Evolutionary conservation across 2,329 filamentous ascomycete species (phyloP), one percentile per base, ranked within the genome.

Genomic region (Neonectria magnoliae): DNA sequence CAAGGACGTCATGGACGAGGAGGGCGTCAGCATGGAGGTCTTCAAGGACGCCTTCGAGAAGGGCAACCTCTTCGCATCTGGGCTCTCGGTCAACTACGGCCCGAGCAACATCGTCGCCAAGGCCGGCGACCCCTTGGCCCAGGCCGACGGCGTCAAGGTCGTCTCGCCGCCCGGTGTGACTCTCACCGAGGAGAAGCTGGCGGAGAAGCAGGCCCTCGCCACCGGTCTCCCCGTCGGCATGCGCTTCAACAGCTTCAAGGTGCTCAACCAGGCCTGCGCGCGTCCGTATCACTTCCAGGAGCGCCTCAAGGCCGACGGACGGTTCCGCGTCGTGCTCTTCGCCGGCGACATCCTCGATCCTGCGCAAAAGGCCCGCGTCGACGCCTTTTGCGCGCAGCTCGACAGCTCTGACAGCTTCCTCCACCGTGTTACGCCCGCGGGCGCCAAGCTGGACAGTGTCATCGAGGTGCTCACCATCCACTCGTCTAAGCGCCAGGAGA

Each of bases 381-480:
- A 83, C 27, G 69, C 55, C 0, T 81, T 91, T 27, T 87, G 87
- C 51, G 72, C 77, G 2, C 47, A 27, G 4, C 55, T 76, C 71
- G 55, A 78, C 88, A 4, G 76, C 67, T 10, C 64, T 68, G 0
- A 77, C 27, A 27, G 79, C 1, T 80, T 88, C 60, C 72, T 89
- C 14, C 75, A 65, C n/a, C 77, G 71, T n/a, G 81, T 80, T 54
- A 20, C 65, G 14, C 54, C 60, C 22, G 2, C 33, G 5, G 57
- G 51, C 16, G 7, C 65, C 71, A 38, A 69, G 60, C 36, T 69
- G 72, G 52, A 65, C 57, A 42, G 58, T 76, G 8, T 88, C 4
- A 81, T 92, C 36, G 88, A 91, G 33, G 79, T 91, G 0, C 73
- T 92, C 3, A 87, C 88, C 0, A 77, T 91, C 0, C 90, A 92